These are phyloP conservation scores for Esteya vermicola DNA, from an alignment of 2,329 filamentous ascomycete genomes.

Conservation along the genomic window DNA sequence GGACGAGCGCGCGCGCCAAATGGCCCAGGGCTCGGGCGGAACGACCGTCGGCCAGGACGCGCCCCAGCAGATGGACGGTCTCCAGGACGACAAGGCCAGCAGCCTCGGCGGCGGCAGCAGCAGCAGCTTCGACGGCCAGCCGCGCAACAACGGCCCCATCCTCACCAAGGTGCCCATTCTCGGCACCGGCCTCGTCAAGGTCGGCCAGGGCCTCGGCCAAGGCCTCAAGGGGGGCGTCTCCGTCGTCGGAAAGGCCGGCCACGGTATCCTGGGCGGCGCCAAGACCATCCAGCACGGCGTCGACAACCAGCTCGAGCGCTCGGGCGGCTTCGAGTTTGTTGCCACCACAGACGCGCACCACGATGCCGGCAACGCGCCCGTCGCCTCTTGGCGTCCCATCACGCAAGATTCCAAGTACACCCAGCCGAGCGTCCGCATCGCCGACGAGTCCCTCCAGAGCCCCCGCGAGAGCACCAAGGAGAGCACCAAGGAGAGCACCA, in stretches of 20 bases:
- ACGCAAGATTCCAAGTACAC: neutral
- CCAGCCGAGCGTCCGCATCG: neutral
- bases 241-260: slow-evolving; percentile 24
- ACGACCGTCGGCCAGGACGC: slow-evolving; percentile 37
- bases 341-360: too few relatives aligned
- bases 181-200: slow-evolving; percentile 29
- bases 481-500: too few relatives aligned
- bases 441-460: too few relatives aligned
- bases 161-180: slow-evolving; percentile 18
- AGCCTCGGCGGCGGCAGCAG: slow-evolving; percentile 6
- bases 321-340: slow-evolving; percentile 35
- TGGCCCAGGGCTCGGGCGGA: slow-evolving; percentile 35
- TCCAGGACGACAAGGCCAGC: slow-evolving; percentile 10
- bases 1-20: slow-evolving; percentile 33
- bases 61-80: slow-evolving; percentile 31
- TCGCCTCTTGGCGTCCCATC: slow-evolving; percentile 3
- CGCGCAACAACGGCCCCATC: too few relatives aligned
- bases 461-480: too few relatives aligned
- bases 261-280: slow-evolving; percentile 27
- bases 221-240: slow-evolving; percentile 31
- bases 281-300: slow-evolving; percentile 34
- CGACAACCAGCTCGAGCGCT: slow-evolving; percentile 37
- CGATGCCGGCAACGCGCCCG: too few relatives aligned
- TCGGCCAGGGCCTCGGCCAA: slow-evolving; percentile 34
- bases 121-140: slow-evolving; percentile 6